Percentiles rank a stretch among this genome's conserved stretches.
phyloP scores from a whole-genome alignment of 257 asterid genomes.

The Catharanthus roseus region DNA sequence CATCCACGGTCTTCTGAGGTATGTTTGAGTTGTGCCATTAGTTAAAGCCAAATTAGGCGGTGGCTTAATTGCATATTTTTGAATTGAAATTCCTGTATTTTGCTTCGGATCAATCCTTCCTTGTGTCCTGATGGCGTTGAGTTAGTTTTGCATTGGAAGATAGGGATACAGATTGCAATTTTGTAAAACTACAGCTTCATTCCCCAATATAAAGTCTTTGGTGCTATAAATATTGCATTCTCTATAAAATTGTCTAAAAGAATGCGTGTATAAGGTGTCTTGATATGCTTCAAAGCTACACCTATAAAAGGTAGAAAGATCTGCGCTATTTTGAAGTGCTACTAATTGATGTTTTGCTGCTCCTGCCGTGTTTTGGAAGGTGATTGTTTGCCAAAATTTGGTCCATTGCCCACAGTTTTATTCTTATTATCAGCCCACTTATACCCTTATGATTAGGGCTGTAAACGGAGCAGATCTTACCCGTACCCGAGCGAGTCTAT shows the following conservation, averaged over 20 bases:
- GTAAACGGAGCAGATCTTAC: too few species aligned
- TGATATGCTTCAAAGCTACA: conserved; percentile 76
- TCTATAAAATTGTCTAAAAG: conserved; percentile 60
- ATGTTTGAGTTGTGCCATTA: conserved; percentile 23
- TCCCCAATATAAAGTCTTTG: conserved; percentile 70
- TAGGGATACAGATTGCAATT: conserved; percentile 53
- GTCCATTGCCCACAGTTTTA: too few species aligned
- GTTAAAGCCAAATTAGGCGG: conserved; percentile 37
- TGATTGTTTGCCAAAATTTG: too few species aligned
- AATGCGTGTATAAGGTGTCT: conserved; percentile 60
- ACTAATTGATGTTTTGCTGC: conserved; percentile 65
- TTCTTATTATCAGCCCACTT: too few species aligned
- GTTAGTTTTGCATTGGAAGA: conserved; percentile 44
- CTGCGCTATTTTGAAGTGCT: conserved; percentile 63
- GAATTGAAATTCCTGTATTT: conserved; percentile 64
- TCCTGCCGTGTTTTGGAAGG: conserved; percentile 76
- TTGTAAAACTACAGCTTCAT: conserved; percentile 56
- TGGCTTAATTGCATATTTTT: conserved; percentile 42
- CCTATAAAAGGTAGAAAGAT: conserved; percentile 51
- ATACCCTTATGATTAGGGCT: too few species aligned
- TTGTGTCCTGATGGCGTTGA: conserved; percentile 70
- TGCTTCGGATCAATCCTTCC: conserved; percentile 66
- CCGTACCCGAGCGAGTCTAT: too few species aligned
- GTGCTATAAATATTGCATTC: conserved; percentile 64
- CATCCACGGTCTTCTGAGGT: conserved; percentile 75